phyloP scores from a whole-genome alignment of 805 yeast genomes.

The Candida orba region DNA sequence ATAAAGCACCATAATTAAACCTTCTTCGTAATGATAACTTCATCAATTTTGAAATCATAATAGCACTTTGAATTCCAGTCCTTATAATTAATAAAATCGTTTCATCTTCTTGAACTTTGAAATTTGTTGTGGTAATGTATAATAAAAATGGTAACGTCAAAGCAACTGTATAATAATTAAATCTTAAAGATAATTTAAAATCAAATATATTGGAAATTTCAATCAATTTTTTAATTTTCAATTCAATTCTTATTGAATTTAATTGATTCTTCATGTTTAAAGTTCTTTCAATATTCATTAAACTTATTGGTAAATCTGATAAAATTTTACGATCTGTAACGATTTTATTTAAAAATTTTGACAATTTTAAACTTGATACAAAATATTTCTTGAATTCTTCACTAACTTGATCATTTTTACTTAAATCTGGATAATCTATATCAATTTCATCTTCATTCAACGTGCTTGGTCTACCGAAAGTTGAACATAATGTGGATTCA shows the following conservation, averaged over 20 bases:
- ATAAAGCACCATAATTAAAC: slow-evolving; percentile 38
- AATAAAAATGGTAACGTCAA: slow-evolving; percentile 37
- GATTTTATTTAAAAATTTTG: slow-evolving; percentile 33
- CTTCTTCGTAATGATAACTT: slow-evolving; percentile 23
- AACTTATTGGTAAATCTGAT: slow-evolving; percentile 30
- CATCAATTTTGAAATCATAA: slow-evolving; percentile 32
- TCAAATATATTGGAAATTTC: slow-evolving; percentile 29
- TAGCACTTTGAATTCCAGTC: slow-evolving; percentile 34
- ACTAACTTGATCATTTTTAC: slow-evolving; percentile 12
- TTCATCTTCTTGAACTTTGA: slow-evolving; percentile 31
- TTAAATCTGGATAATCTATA: slow-evolving; percentile 30
- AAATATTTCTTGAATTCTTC: slow-evolving; percentile 26
- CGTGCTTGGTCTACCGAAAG: slow-evolving; percentile 40
- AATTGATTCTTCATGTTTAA: slow-evolving; percentile 30
- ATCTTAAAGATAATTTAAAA: slow-evolving; percentile 34
- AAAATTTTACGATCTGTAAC: slow-evolving; percentile 32
- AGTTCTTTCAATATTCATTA: slow-evolving; percentile 34
- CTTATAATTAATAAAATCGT: slow-evolving; percentile 34
- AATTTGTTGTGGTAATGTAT: slow-evolving; percentile 31
- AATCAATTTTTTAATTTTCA: slow-evolving; percentile 24
- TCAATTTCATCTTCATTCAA: slow-evolving; percentile 39
- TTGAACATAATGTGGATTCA: slow-evolving; percentile 35
- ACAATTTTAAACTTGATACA: slow-evolving; percentile 28
- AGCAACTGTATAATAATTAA: slow-evolving; percentile 34
- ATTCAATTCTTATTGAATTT: slow-evolving; percentile 27